Evolutionary conservation across 371 early-diverging fungal genomes (phyloP).

Genomic region (Rhizopus microsporus): DNA sequence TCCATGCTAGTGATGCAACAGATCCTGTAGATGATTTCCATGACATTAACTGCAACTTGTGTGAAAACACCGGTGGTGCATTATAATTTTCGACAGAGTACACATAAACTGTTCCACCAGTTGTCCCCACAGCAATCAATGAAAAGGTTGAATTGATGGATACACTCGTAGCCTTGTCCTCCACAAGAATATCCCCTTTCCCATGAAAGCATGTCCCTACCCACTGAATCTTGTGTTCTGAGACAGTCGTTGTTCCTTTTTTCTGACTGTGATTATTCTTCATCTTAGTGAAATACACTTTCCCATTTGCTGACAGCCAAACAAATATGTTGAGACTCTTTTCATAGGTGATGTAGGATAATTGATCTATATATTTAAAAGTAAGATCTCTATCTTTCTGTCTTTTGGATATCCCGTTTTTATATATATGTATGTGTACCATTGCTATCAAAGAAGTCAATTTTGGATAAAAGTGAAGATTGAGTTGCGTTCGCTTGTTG

Average conservation of each 20-base stretch:
- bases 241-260: constrained; percentile 12
- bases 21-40: constrained; percentile 14
- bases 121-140: constrained; percentile 48
- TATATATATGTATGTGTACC: constrained; percentile 4
- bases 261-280: constrained; percentile 2
- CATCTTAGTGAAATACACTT: constrained; percentile 43
- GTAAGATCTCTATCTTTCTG: background rate
- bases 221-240: constrained; percentile 33
- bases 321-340: constrained; percentile 42
- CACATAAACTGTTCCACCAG: constrained; percentile 39
- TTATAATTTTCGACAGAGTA: constrained; percentile 41
- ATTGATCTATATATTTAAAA: constrained; percentile 26
- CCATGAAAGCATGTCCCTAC: constrained; percentile 44
- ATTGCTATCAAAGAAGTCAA: constrained; percentile 31
- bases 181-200: constrained; percentile 5
- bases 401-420: no score
- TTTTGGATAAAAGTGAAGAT: constrained; percentile 30
- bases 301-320: constrained; percentile 45
- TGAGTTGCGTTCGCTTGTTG: constrained; percentile 47
- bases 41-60: constrained; percentile 26
- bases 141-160: constrained; percentile 51
- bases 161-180: constrained; percentile 36
- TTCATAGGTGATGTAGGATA: constrained; percentile 29
- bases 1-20: constrained; percentile 63
- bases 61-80: constrained; percentile 33